Base-by-base conservation (phyloP, 306 rosid genomes). In the Castanospermum australe region DNA sequence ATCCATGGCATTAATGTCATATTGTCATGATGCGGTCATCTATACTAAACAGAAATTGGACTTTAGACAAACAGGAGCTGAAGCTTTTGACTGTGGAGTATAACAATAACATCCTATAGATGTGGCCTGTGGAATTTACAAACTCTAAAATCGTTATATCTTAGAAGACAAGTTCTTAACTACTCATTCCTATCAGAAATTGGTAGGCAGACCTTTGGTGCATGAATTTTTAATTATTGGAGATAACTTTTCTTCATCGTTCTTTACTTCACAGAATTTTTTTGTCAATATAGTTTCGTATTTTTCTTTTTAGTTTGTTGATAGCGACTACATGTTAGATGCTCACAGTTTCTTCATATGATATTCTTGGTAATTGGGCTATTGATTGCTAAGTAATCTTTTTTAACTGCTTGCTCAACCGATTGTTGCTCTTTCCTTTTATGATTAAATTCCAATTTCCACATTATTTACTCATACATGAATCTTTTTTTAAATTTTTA, bases 241-340 rank as follows among this genome's bases (percentile, higher is more conserved):
- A 51, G 30, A 35, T 45, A 75, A 67, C 67, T 78, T 50, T 64
- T 55, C 66, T 73, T 73, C 78, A 14, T 28, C 24, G 73, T 62
- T 56, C 39, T 44, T 61, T 57, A 56, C 67, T 24, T 39, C 15
- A 60, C 14, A 36, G 5, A 62, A 35, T 32, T 36, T 73, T 64
- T 5, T 22, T 73, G 32, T 56, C 25, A 24, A 36, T 67, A 12
- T 35, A 20, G 15, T 21, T 54, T 10, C 38, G 17, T 73, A 8
- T 8, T 30, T 5, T 61, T 56, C 11, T 18, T 2, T 56, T 5
- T 39, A 5, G 12, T 41, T n/a, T n/a, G 6, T 38, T 13, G 32
- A 21, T 50, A 14, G 24, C 35, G 24, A 17, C 60, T 67, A 59
- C 38, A 56, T 21, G 47, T 20, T 78, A 28, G 15, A 21, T 30